phyloP scores from a whole-genome alignment of 441 rosid genomes.

The Populus hybrid region DNA sequence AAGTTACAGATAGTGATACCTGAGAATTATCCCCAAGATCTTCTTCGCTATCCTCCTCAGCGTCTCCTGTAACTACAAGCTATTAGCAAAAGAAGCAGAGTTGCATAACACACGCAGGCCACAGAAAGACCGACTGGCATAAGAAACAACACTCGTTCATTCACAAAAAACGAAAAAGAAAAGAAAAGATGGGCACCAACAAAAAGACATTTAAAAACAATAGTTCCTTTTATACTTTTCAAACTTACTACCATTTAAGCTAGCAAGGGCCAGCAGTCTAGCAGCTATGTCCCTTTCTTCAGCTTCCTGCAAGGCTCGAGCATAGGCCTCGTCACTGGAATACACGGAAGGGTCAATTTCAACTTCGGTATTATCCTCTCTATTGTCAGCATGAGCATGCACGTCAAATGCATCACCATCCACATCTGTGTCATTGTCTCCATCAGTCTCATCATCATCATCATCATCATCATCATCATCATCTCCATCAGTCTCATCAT shows the following conservation, averaged over 20 bases:
- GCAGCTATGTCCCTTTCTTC: slow-evolving; percentile 84
- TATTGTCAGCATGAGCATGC: slow-evolving; percentile 43
- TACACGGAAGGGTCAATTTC: slow-evolving; percentile 50
- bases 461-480: slow-evolving; percentile 46
- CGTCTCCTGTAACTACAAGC: slow-evolving; percentile 44
- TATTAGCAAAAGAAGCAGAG: slow-evolving; percentile 8
- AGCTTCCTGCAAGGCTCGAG: slow-evolving; percentile 86
- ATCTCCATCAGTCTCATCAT: slow-evolving; percentile 35
- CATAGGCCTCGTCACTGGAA: slow-evolving; percentile 86
- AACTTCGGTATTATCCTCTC: slow-evolving; percentile 25
- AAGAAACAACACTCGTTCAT: neutral
- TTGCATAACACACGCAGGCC: neutral
- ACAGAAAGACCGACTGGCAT: neutral
- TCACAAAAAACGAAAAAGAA: neutral
- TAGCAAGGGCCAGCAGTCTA: slow-evolving; percentile 69
- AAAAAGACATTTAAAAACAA: neutral
- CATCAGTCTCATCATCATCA: slow-evolving; percentile 36
- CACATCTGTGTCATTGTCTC: slow-evolving; percentile 23
- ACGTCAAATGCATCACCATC: slow-evolving; percentile 38
- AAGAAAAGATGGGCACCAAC: too few relatives aligned
- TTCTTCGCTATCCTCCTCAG: slow-evolving; percentile 38
- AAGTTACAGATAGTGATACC: slow-evolving; percentile 34
- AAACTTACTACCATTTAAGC: slow-evolving; percentile 56
- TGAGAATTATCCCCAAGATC: slow-evolving; percentile 49
- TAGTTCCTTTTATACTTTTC: neutral